These are phyloP conservation scores for Mycena crocata DNA, from an alignment of 768 basidiomycete species.

Conservation along the genomic window DNA sequence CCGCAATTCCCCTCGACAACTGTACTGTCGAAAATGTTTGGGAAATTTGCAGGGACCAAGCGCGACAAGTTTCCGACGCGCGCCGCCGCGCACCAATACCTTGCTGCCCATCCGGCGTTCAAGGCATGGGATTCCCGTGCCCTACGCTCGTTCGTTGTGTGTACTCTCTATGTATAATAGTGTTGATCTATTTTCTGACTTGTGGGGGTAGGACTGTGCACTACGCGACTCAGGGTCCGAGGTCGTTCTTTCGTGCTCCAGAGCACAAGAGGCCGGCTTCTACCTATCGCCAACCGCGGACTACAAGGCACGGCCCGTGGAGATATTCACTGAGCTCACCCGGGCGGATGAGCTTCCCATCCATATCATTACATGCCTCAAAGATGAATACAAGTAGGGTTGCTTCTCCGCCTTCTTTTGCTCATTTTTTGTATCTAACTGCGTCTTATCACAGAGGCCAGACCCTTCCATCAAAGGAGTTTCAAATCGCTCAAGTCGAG, in stretches of 20 bases:
- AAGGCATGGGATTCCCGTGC: constrained; percentile 21
- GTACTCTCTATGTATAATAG: background rate
- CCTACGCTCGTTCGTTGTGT: constrained; percentile 10
- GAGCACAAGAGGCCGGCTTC: constrained; percentile 16
- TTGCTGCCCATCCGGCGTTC: constrained; percentile 19
- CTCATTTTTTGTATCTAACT: background rate
- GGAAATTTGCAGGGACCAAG: constrained; percentile 12
- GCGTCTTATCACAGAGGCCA: constrained; percentile 9
- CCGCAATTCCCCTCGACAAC: constrained; percentile 20
- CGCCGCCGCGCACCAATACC: constrained; percentile 11
- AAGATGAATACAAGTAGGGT: constrained; percentile 24
- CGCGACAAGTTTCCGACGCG: constrained; percentile 21
- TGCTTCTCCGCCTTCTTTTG: background rate
- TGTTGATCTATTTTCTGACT: background rate
- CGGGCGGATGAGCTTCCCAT: constrained; percentile 17
- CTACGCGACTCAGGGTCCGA: constrained; percentile 18
- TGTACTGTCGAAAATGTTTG: constrained; percentile 8
- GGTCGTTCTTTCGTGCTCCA: constrained; percentile 19
- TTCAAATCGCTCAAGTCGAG: constrained; percentile 21
- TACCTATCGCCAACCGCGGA: constrained; percentile 20
- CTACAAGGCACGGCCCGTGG: constrained; percentile 21
- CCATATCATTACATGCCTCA: constrained; percentile 18
- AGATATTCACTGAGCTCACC: constrained; percentile 18
- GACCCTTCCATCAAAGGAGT: constrained; percentile 22
- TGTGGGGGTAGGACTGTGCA: constrained; percentile 4